Evolutionary conservation across 345 rosid species (phyloP), one percentile per base, ranked within the genome.

Genomic region (Gossypium longicalyx): DNA sequence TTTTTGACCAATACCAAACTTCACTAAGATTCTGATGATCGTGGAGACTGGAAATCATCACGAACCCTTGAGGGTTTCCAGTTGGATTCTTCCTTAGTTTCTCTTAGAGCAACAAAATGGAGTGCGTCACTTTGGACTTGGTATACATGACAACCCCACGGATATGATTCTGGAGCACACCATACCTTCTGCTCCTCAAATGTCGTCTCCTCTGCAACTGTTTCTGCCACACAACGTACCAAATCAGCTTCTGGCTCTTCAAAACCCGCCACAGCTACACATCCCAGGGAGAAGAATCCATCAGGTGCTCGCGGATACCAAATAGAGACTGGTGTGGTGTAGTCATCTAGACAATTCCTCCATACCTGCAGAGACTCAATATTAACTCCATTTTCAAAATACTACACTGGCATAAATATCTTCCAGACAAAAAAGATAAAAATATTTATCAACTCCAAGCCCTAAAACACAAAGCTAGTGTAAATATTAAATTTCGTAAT

Each of bases 301-400:
- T 89, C 97, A 0, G 98, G 97, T 43, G 99, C 94, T 48, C 98
- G 87, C 12, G 99, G 98, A 77, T 83, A 93, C 99, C 99, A 95
- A 64, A 93, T 88, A 11, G 99, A 90, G 53, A 95, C 86, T 13
- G 91, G 87, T 74, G 57, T 53, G 48, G 76, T 76, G 81, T 95
- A 95, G 79, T 95, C 97, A 57, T 90, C 98, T 67, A 70, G 49
- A 77, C 97, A 95, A 83, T 93, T 93, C 82, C 99, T 91, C 99
- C 99, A 95, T 11, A 91, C 97, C 97, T 94, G 86, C 71, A 77
- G 19, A 71, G 19, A 41, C 25, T 61, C 23, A 49, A 49, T 68
- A 51, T 22, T n/a, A 22, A 67, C 54, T 67, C 70, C 52, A 23
- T 47, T 48, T 67, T 23, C 15, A 15, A 9, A 67, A 49, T 48